Conservation (phyloP, 2,329 filamentous ascomycete species). For the Chaetothyriales sp. region DNA sequence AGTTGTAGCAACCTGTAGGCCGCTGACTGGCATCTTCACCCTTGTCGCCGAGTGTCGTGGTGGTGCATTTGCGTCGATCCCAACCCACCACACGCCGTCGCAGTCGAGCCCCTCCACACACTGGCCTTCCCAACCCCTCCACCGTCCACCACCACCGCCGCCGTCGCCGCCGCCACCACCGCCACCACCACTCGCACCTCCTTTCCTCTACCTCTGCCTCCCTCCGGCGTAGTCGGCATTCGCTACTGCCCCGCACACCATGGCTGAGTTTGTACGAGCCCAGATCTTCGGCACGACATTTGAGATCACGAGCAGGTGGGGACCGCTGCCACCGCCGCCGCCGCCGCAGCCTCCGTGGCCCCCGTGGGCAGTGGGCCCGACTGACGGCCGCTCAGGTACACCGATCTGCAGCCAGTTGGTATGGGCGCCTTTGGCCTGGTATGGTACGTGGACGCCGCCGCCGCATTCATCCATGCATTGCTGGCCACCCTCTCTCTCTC, state of each 20-base stretch:
- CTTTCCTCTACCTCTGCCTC: not conserved
- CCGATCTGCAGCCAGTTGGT: slow-evolving; percentile 92
- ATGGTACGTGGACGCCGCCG: slow-evolving; percentile 50
- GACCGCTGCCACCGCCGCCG: not conserved
- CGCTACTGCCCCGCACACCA: slow-evolving; percentile 26
- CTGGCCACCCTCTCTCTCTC: too few relatives aligned
- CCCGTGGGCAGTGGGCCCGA: slow-evolving; percentile 4
- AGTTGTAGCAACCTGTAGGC: not conserved
- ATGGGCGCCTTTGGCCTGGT: slow-evolving; percentile 99
- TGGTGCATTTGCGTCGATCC: not conserved
- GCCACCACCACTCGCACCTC: not conserved
- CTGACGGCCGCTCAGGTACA: slow-evolving; percentile 53
- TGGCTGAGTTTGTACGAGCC: slow-evolving; percentile 98
- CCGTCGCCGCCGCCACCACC: too few relatives aligned
- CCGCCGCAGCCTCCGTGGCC: too few relatives aligned
- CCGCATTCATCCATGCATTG: not conserved
- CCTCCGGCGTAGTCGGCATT: not conserved
- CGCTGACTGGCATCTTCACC: not conserved
- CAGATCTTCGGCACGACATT: slow-evolving; percentile 99
- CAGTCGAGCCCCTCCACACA: not conserved
- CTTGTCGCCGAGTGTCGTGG: not conserved
- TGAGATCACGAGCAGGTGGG: slow-evolving; percentile 94
- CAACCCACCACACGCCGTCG: not conserved
- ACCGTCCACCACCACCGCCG: not conserved
- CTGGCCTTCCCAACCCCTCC: not conserved